Base-by-base conservation (phyloP, 345 rosid genomes). In the Aquilaria yunnanensis region DNA sequence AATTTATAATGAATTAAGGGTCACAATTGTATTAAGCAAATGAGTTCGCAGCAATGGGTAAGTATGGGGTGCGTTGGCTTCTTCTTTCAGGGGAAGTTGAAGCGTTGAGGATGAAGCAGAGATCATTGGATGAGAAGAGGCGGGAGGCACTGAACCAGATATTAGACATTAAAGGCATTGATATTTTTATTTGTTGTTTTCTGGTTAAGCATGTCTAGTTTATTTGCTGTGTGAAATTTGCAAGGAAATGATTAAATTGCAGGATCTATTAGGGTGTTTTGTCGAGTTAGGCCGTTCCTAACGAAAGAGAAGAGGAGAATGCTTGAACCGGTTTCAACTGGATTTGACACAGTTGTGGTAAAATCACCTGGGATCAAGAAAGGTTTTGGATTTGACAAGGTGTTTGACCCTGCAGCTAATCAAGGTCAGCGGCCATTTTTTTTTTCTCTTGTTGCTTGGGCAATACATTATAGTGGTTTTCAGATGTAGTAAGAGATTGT, bases 181-280 rank as follows among this genome's bases (percentile, higher is more conserved):
- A n/a, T 4, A 53, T 52, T 63, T 53, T 1, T 55, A 8, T 57
- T 69, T 61, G 48, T 47, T 50, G 6, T 46, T 67, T 64, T 60
- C 6, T 32, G 5, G 43, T 4, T 37, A 37, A 37, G 5, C 43
- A 37, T 37, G 7, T 37, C 43, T 37, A 37, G 43, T 9, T 14
- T 43, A 55, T 61, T 68, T 56, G 34, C 4, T 16, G 50, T 48
- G 5, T 47, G 54, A 50, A 34, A 12, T 23, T 2, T 29, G 5
- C 61, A 10, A 50, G 63, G 43, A 47, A 14, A 6, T 58, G 71
- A 47, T 43, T 69, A 52, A 70, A 58, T 68, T 79, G 73, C 89
- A 89, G 98, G 98, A 56, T 75, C 81, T 30, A 92, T 92, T 66
- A 80, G 98, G 58, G 93, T 87, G 50, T 87, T 89, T 73, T 89